Conservation (phyloP, 2,329 filamentous ascomycete species). For the Fusarium pseudoanthophilum region DNA sequence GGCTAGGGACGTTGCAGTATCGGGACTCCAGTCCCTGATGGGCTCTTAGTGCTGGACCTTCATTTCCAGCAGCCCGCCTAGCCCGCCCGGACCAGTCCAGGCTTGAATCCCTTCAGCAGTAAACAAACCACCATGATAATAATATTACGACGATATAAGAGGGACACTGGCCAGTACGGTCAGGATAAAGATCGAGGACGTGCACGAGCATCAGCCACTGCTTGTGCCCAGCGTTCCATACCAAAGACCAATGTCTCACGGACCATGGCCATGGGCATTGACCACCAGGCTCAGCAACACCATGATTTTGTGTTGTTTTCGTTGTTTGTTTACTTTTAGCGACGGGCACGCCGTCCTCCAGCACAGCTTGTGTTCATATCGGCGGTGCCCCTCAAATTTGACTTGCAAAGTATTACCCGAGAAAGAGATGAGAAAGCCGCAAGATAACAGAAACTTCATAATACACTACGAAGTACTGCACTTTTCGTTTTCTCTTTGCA, state of each 20-base stretch:
- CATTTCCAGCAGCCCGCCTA: conserved; percentile 35
- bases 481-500: not conserved
- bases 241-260: conserved; percentile 38
- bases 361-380: conserved; percentile 12
- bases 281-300: conserved; percentile 20
- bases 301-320: conserved; percentile 23
- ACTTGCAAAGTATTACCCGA: not conserved
- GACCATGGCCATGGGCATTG: conserved; percentile 25
- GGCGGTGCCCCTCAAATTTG: conserved; percentile 9
- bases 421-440: not conserved
- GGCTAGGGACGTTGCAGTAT: conserved; percentile 24
- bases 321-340: conserved; percentile 44
- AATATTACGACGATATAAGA: conserved; percentile 9
- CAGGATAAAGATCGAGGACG: conserved; percentile 27
- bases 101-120: conserved; percentile 22
- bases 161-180: conserved; percentile 16
- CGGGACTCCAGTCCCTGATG: conserved; percentile 29
- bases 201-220: conserved; percentile 31
- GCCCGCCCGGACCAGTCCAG: conserved; percentile 31
- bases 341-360: conserved; percentile 20
- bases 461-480: not conserved
- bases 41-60: conserved; percentile 35
- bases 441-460: not conserved
- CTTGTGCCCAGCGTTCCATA: conserved; percentile 32
- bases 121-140: conserved; percentile 22